A percentile compares a stretch with the other conserved stretches of the same genome.
These are phyloP conservation scores for Colletotrichum filicis DNA, from an alignment of 2,329 filamentous ascomycete genomes.

Conservation along the genomic window DNA sequence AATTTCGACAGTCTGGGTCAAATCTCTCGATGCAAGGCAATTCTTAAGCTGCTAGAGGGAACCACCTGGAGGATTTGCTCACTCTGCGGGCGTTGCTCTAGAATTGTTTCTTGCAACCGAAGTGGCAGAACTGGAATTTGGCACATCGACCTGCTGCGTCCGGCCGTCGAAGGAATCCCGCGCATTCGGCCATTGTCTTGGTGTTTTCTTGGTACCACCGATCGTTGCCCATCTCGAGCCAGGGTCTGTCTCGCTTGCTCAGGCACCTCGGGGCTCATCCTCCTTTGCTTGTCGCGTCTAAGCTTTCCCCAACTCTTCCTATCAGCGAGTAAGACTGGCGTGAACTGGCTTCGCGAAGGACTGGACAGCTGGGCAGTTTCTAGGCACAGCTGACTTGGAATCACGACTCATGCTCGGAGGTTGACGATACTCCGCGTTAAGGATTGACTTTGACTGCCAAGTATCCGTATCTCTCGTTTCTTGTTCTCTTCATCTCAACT, in stretches of 20 bases:
- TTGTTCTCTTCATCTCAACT: neutral
- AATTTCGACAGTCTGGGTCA: neutral
- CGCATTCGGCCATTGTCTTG: constrained; percentile 24
- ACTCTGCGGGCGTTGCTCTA: neutral
- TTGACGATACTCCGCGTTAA: constrained; percentile 32
- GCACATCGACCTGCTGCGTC: neutral
- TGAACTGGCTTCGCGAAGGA: neutral
- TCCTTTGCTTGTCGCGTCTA: constrained; percentile 29
- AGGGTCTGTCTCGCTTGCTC: constrained; percentile 5
- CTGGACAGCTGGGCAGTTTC: constrained; percentile 21
- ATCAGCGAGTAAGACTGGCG: neutral
- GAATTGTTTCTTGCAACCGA: neutral
- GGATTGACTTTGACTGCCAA: constrained; percentile 30
- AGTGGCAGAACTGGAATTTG: neutral
- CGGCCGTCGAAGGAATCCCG: constrained; percentile 8
- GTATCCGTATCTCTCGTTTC: neutral
- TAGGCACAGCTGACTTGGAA: neutral
- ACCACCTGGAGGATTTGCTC: neutral
- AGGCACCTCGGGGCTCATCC: constrained; percentile 14
- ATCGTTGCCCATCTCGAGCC: constrained; percentile 5
- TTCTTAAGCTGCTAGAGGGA: neutral
- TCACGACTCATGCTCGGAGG: constrained; percentile 12
- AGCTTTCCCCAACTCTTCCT: constrained; percentile 26
- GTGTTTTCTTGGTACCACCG: constrained; percentile 35
- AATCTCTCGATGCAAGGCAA: neutral